Evolutionary conservation across 768 basidiomycete species (phyloP), one percentile per base, ranked within the genome.

Genomic region (Phlebiopsis gigantea): DNA sequence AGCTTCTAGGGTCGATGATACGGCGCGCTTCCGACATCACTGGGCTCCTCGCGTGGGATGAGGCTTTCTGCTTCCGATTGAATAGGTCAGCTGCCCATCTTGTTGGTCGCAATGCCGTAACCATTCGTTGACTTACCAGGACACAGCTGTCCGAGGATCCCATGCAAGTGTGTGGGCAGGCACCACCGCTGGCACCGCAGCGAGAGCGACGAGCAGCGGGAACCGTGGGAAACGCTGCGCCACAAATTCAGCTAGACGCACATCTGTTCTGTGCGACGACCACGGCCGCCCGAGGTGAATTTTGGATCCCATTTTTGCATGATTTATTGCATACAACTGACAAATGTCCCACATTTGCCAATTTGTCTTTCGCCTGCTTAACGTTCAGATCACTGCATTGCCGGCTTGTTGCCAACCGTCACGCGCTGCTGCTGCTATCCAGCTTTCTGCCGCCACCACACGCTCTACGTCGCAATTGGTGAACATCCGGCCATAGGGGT

Each of bases 21-120:
- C n/a, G 48, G 48, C 24, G 48, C 48, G 48, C 21, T n/a, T 49
- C 48, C 48, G 48, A 31, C 25, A 49, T 49, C 48, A 49, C 12
- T 14, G 48, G 28, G 15, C 17, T 31, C 25, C 6, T 28, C 17
- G 6, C 48, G 48, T 49, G 48, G 28, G 48, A 49, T 7, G 48
- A 26, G 10, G 44, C 9, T 25, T 45, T 19, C 44, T 45, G 44
- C 15, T 21, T 19, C 15, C 44, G 44, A 17, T 45, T 45, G 15
- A 10, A 25, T 5, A 25, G 44, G 44, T 45, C 44, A 45, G 19
- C 44, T 45, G 44, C 2, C 5, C 44, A 19, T n/a, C n/a, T n/a
- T n/a, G n/a, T n/a, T n/a, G n/a, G n/a, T n/a, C n/a, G 19, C 24
- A 5, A 5, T 19, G 44, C 4, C 19, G 44, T 5, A 25, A 10